These are phyloP conservation scores for Monsonia emarginata DNA, from an alignment of 441 rosid genomes.

Conservation along the genomic window DNA sequence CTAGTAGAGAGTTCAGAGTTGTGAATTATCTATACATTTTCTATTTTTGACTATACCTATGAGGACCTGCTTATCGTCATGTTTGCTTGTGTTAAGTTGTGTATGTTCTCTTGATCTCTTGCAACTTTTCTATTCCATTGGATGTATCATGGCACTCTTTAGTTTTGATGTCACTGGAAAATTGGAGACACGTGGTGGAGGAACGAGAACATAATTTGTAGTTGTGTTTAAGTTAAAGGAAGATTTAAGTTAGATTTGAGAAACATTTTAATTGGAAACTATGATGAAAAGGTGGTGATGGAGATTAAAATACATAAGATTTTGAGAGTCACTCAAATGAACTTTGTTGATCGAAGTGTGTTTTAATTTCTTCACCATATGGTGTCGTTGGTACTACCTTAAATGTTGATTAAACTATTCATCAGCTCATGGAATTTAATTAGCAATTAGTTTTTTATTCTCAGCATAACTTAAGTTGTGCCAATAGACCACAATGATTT, in stretches of 20 bases:
- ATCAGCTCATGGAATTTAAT: not conserved
- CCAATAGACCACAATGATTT: too few species aligned
- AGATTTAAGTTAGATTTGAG: not conserved
- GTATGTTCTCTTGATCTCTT: too few species aligned
- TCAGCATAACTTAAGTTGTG: too few species aligned
- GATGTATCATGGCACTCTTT: too few species aligned
- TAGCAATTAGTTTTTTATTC: too few species aligned
- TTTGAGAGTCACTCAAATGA: not conserved
- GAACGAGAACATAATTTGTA: not conserved
- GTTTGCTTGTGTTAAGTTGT: too few species aligned
- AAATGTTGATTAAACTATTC: not conserved
- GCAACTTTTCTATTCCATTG: too few species aligned
- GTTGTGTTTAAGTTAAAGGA: not conserved
- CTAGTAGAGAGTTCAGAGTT: too few species aligned
- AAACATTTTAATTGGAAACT: not conserved
- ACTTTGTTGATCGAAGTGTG: not conserved
- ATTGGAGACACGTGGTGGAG: not conserved
- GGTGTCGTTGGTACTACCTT: not conserved
- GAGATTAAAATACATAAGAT: not conserved
- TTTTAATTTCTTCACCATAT: not conserved
- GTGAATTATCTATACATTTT: too few species aligned
- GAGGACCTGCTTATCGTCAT: not conserved
- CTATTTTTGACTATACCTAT: not conserved
- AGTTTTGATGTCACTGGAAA: not conserved
- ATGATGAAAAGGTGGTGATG: not conserved